Base-by-base conservation (phyloP, 2,329 filamentous ascomycete genomes). In the Fusarium nelsonii region DNA sequence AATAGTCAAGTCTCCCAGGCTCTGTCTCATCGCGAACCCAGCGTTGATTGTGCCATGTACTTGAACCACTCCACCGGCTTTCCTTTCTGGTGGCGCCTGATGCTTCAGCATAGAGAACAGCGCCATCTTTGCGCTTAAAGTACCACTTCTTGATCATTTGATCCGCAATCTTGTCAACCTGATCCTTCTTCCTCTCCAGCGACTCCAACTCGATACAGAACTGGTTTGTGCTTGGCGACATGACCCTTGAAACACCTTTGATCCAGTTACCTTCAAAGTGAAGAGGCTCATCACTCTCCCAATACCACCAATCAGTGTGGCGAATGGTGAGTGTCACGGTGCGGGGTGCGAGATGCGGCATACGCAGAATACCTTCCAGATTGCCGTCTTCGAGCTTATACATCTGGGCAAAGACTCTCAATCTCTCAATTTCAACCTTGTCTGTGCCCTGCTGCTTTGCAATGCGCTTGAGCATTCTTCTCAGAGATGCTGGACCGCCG, bases 131-230 rank as follows among this genome's bases (percentile, higher is more conserved):
- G 18, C 78, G 75, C 56, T 68, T 67, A 30, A 74, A 70, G 48
- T 56, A 75, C 73, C 72, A 76, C 14, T 57, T 37, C 2, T 71
- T 43, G 10, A 57, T 33, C 67, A 72, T 73, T 16, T 70, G 58
- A 15, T 66, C 32, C 7, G 81, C 80, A n/a, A 87, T 82, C 9
- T 72, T 69, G 40, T 84, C 76, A 4, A 87, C 72, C 68, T 86
- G 82, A 0, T 64, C 70, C 55, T 79, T 81, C 63, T 84, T 84
- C 14, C 82, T 76, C 51, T 81, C 77, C 8, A 86, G 58, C 4
- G 81, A 83, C 73, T 87, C 85, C 16, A 85, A 73, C 40, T 85
- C 83, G 7, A 85, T 75, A 28, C 74, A 71, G 3, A 87, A 69
- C 45, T 81, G 78, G 2, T 73, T 69, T 16, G 84, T 75, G 6